A percentile compares a stretch with the other conserved stretches of the same genome.
These are phyloP conservation scores for Fusarium penzigii DNA, from an alignment of 2,329 filamentous ascomycete genomes.

Conservation along the genomic window DNA sequence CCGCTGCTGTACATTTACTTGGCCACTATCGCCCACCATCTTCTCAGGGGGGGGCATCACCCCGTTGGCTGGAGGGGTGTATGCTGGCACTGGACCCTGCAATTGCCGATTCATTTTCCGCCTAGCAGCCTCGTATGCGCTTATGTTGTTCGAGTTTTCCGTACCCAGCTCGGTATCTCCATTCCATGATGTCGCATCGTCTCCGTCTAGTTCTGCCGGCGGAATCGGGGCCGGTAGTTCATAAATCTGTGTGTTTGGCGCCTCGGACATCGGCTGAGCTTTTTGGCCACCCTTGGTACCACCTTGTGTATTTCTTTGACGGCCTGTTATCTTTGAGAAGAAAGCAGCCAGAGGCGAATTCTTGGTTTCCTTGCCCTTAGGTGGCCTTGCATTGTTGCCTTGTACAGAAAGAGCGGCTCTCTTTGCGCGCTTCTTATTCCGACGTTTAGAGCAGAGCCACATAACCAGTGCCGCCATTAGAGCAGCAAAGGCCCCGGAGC, in stretches of 20 bases:
- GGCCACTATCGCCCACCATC: slow-evolving; percentile 17
- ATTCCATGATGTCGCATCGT: slow-evolving; percentile 38
- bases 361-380: slow-evolving; percentile 29
- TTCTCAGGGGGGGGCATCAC: slow-evolving; percentile 33
- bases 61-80: slow-evolving; percentile 43
- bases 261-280: slow-evolving; percentile 32
- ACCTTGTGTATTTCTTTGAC: slow-evolving; percentile 33
- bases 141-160: slow-evolving; percentile 41
- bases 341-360: slow-evolving; percentile 28
- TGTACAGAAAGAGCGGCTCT: slow-evolving; percentile 18
- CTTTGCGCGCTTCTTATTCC: slow-evolving; percentile 30
- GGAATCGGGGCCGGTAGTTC: slow-evolving; percentile 49
- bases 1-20: slow-evolving; percentile 19
- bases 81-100: slow-evolving; percentile 51
- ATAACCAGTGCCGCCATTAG: slow-evolving; percentile 28
- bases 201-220: slow-evolving; percentile 53
- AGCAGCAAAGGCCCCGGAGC: slow-evolving; percentile 38
- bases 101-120: slow-evolving; percentile 54
- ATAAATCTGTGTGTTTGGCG: slow-evolving; percentile 50
- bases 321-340: slow-evolving; percentile 45
- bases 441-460: slow-evolving; percentile 38
- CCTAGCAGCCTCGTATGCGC: slow-evolving; percentile 52
- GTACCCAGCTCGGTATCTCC: slow-evolving; percentile 44
- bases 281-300: slow-evolving; percentile 21
- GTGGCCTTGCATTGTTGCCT: slow-evolving; percentile 39